Percentiles rank a stretch among this genome's conserved stretches.
phyloP scores from a whole-genome alignment of 1,284 basidiomycete species.

The Cutaneotrichosporon cutaneum region DNA sequence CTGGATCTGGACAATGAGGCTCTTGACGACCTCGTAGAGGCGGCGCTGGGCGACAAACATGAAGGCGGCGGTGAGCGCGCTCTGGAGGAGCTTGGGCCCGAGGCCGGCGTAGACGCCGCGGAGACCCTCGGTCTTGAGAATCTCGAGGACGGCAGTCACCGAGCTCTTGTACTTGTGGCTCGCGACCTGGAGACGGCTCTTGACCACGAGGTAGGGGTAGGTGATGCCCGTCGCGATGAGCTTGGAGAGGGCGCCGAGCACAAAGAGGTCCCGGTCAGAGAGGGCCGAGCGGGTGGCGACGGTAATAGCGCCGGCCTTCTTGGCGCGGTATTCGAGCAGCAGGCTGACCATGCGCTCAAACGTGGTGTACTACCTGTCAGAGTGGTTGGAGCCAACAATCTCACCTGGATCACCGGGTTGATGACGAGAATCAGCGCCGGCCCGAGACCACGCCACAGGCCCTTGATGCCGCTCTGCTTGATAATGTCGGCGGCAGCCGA shows the following conservation, averaged over 20 bases:
- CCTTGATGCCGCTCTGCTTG: slow-evolving; percentile 71
- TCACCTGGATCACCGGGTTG: slow-evolving; percentile 80
- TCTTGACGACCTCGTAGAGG: slow-evolving; percentile 54
- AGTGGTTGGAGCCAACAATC: background rate
- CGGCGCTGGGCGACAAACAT: slow-evolving; percentile 80
- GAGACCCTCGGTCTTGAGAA: slow-evolving; percentile 73
- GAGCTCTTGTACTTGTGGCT: slow-evolving; percentile 54
- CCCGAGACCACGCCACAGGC: slow-evolving; percentile 93
- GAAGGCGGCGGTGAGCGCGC: slow-evolving; percentile 84
- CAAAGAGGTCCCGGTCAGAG: slow-evolving; percentile 82
- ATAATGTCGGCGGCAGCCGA: slow-evolving; percentile 73
- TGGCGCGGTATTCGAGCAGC: slow-evolving; percentile 36
- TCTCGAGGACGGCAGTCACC: slow-evolving; percentile 52
- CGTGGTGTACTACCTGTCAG: slow-evolving; percentile 62
- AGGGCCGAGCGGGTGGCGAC: slow-evolving; percentile 54
- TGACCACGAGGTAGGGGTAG: slow-evolving; percentile 54
- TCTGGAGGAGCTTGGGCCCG: slow-evolving; percentile 79
- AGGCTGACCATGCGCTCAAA: slow-evolving; percentile 68
- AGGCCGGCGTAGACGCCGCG: slow-evolving; percentile 77
- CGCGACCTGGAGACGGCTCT: slow-evolving; percentile 53
- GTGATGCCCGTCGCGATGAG: slow-evolving; percentile 57
- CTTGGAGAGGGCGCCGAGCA: slow-evolving; percentile 85
- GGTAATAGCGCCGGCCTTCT: slow-evolving; percentile 55
- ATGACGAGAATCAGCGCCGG: slow-evolving; percentile 90
- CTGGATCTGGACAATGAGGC: slow-evolving; percentile 33